Conservation (phyloP, 2,329 filamentous ascomycete species). For the Rhynchosporium graminicola region DNA sequence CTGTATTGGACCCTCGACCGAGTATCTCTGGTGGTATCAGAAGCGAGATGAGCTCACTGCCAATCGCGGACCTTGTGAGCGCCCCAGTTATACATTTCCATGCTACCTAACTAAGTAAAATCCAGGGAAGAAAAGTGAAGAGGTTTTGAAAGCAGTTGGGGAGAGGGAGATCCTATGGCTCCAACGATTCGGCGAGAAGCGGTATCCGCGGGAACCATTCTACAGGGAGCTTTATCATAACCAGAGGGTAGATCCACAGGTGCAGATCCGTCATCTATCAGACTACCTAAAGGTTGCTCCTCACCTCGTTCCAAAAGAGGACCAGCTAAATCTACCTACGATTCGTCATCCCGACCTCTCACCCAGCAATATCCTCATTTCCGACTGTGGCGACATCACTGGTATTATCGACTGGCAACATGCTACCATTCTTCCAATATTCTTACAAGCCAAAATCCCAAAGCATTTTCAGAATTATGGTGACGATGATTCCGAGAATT, state of each 20-base stretch:
- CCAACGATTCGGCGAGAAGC: slow-evolving; percentile 23
- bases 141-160: slow-evolving; percentile 28
- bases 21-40: slow-evolving; percentile 32
- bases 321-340: slow-evolving; percentile 25
- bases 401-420: slow-evolving; percentile 42
- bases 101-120: slow-evolving; percentile 13
- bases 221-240: slow-evolving; percentile 27
- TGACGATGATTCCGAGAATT: slow-evolving; percentile 34
- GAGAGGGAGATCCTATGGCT: slow-evolving; percentile 27
- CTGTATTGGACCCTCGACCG: slow-evolving; percentile 30
- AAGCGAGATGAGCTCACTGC: slow-evolving; percentile 25
- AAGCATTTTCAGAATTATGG: slow-evolving; percentile 42
- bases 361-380: slow-evolving; percentile 41
- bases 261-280: slow-evolving; percentile 24
- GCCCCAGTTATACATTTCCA: slow-evolving; percentile 14
- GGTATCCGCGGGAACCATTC: slow-evolving; percentile 27
- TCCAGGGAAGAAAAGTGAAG: slow-evolving; percentile 26
- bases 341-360: slow-evolving; percentile 29
- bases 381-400: slow-evolving; percentile 33
- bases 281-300: slow-evolving; percentile 30
- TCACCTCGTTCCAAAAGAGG: slow-evolving; percentile 25
- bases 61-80: slow-evolving; percentile 29
- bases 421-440: slow-evolving; percentile 38
- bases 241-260: slow-evolving; percentile 26
- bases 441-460: slow-evolving; percentile 38